These are phyloP conservation scores for Salvia hispanica DNA, from an alignment of 257 asterid species.

Conservation along the genomic window DNA sequence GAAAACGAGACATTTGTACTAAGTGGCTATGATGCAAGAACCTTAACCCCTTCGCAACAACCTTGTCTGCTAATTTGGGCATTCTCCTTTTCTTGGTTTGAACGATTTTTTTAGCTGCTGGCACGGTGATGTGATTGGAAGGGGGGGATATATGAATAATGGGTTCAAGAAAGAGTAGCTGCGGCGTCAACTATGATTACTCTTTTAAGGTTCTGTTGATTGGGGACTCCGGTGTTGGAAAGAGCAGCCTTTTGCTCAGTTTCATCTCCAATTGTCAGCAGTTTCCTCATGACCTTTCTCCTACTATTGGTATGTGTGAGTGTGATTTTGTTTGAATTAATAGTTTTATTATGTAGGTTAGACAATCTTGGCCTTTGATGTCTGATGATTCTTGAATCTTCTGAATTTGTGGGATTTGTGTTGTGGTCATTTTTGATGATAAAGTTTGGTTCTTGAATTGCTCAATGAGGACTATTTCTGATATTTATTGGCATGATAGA, in stretches of 20 bases:
- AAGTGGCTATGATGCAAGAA: slow-evolving; percentile 17
- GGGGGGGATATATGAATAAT: slow-evolving; percentile 23
- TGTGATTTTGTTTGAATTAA: background rate
- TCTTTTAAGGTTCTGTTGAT: slow-evolving; percentile 80
- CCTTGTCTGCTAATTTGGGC: no score
- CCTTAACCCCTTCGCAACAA: background rate
- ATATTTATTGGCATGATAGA: background rate
- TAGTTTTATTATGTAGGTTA: background rate
- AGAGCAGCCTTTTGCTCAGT: slow-evolving; percentile 77
- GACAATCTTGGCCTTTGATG: background rate
- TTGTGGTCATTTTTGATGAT: background rate
- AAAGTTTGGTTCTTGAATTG: background rate
- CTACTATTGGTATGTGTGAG: slow-evolving; percentile 66
- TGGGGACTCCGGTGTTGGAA: slow-evolving; percentile 90
- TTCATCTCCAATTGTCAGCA: slow-evolving; percentile 62
- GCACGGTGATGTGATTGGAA: slow-evolving; percentile 11
- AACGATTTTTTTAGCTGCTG: slow-evolving; percentile 19
- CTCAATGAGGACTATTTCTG: background rate
- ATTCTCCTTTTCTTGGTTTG: slow-evolving; percentile 28
- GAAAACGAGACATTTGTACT: slow-evolving; percentile 54
- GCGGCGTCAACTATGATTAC: slow-evolving; percentile 54
- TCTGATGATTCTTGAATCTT: background rate
- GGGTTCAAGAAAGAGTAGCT: slow-evolving; percentile 43
- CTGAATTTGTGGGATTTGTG: background rate
- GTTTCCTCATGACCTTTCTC: slow-evolving; percentile 58